A percentile compares a stretch with the other conserved stretches of the same genome.
Evolutionary conservation across 1,139 yeast species (phyloP).

Genomic region (Waltiozyma solani): DNA sequence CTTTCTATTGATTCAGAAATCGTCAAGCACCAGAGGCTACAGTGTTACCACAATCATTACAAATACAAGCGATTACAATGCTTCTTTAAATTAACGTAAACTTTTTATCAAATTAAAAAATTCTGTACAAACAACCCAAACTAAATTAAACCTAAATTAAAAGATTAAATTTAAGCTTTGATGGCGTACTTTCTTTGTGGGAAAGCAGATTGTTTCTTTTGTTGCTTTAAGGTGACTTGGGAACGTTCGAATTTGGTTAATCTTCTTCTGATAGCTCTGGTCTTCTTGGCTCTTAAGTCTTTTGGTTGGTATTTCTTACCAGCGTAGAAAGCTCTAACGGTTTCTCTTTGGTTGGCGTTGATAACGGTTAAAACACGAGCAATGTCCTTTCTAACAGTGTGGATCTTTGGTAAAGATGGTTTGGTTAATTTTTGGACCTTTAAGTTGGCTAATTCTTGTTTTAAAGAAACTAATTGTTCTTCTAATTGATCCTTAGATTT

Average conservation of each 20-base stretch:
- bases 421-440: constrained; percentile 92
- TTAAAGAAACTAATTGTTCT: constrained; percentile 88
- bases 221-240: constrained; percentile 77
- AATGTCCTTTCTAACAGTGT: constrained; percentile 95
- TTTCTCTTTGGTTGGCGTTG: constrained; percentile 94
- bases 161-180: constrained; percentile 65
- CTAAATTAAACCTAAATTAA: constrained; percentile 2
- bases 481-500: constrained; percentile 96
- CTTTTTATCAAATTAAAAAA: background rate
- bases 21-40: too few relatives aligned
- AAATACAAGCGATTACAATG: too few relatives aligned
- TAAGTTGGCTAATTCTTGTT: constrained; percentile 93
- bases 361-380: constrained; percentile 97
- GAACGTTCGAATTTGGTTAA: constrained; percentile 82
- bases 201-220: constrained; percentile 90
- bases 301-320: constrained; percentile 97
- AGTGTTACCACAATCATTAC: too few relatives aligned
- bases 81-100: background rate
- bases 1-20: too few relatives aligned
- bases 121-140: constrained; percentile 1
- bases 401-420: constrained; percentile 91
- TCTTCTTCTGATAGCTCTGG: constrained; percentile 99
- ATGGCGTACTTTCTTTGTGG: constrained; percentile 98
- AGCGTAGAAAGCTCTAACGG: constrained; percentile 90
- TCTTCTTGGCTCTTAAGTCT: constrained; percentile 98